phyloP scores from a whole-genome alignment of 768 basidiomycete species.

The Dioszegia hungarica region DNA sequence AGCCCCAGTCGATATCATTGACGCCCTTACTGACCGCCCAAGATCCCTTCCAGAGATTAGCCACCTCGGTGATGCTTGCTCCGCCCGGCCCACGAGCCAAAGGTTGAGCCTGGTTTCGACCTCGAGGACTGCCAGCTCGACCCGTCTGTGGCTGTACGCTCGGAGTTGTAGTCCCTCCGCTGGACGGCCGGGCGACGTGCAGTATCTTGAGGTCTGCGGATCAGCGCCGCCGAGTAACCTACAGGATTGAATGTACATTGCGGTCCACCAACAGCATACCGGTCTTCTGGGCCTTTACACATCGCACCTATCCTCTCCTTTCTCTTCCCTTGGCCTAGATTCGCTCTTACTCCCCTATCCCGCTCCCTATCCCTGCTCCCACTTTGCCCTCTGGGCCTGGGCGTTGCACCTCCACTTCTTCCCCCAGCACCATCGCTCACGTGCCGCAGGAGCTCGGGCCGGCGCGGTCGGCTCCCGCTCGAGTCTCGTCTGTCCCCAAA shows the following conservation, averaged over 20 bases:
- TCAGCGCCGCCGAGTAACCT: background rate
- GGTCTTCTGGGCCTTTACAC: slow-evolving; percentile 39
- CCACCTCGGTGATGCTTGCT: slow-evolving; percentile 32
- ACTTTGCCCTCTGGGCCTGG: slow-evolving; percentile 1
- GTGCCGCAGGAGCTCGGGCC: slow-evolving; percentile 28
- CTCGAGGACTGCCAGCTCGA: background rate
- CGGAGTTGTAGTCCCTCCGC: slow-evolving; percentile 15
- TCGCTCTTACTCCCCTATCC: slow-evolving; percentile 25
- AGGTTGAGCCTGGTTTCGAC: background rate
- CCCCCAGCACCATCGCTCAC: slow-evolving; percentile 10
- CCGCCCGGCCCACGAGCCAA: slow-evolving; percentile 38
- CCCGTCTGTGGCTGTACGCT: slow-evolving; percentile 3
- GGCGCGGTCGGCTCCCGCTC: background rate
- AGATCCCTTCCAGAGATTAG: slow-evolving; percentile 42
- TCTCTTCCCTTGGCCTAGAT: slow-evolving; percentile 12
- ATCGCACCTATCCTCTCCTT: slow-evolving; percentile 30
- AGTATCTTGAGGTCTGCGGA: slow-evolving; percentile 33
- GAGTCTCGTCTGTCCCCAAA: background rate
- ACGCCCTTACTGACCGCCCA: slow-evolving; percentile 40
- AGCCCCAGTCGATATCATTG: slow-evolving; percentile 45
- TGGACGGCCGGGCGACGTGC: slow-evolving; percentile 11
- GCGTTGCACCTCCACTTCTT: slow-evolving; percentile 5
- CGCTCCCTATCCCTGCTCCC: slow-evolving; percentile 7
- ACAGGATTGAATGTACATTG: slow-evolving; percentile 23
- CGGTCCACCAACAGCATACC: slow-evolving; percentile 38